Evolutionary conservation across 371 early-diverging fungal genomes (phyloP).

Genomic region (Rhizopus delemar): DNA sequence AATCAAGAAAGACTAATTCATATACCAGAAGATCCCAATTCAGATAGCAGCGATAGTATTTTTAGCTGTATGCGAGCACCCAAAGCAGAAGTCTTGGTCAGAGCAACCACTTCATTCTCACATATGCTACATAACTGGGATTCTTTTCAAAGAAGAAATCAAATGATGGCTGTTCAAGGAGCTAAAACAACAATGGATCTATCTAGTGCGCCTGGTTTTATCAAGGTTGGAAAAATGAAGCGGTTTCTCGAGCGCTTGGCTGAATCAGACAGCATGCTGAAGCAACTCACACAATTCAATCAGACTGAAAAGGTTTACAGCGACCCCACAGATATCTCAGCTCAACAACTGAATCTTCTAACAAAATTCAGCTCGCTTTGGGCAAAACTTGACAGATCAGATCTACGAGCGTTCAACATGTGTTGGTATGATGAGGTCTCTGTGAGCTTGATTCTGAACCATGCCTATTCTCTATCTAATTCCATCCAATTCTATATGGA

Average conservation of each 20-base stretch:
- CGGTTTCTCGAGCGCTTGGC: constrained; percentile 62
- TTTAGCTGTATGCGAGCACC: constrained; percentile 30
- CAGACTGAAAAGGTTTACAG: constrained; percentile 2
- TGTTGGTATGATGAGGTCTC: constrained; percentile 55
- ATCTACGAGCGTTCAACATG: constrained; percentile 38
- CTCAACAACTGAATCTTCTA: constrained; percentile 11
- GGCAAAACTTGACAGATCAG: constrained; percentile 37
- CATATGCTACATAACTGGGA: constrained; percentile 49
- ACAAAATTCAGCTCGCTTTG: constrained; percentile 36
- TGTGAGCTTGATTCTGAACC: constrained; percentile 43
- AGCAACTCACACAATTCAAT: constrained; percentile 32
- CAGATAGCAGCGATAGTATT: constrained; percentile 19
- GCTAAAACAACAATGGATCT: constrained; percentile 34
- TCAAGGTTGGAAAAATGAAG: constrained; percentile 69
- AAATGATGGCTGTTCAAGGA: constrained; percentile 44
- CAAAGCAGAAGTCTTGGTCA: constrained; percentile 37
- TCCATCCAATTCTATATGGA: constrained; percentile 5
- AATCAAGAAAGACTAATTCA: constrained; percentile 10
- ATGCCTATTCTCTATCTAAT: background rate
- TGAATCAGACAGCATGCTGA: constrained; percentile 71
- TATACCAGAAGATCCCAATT: constrained; percentile 13
- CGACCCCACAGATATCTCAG: background rate
- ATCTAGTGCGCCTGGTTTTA: constrained; percentile 55
- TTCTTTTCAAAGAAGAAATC: constrained; percentile 39
- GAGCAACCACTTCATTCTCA: constrained; percentile 36